A percentile compares a stretch with the other conserved stretches of the same genome.
Conservation (phyloP, 345 rosid species). For the Lenwebbia sp. region DNA sequence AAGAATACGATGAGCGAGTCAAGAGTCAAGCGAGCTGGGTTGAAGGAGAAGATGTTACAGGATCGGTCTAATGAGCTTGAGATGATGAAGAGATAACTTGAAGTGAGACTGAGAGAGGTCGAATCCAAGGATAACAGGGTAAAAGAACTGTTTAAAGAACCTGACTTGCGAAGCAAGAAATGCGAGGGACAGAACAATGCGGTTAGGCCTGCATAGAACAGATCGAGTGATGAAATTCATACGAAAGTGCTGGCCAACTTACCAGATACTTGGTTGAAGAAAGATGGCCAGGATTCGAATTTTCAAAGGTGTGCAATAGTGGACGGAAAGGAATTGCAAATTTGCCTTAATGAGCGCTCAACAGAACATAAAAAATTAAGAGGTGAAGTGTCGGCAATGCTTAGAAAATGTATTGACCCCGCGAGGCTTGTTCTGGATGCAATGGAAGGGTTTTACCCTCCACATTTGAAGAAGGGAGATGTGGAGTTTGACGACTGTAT, state of each 20-base stretch:
- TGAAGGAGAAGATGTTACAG: slow-evolving; percentile 10
- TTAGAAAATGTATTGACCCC: slow-evolving; percentile 31
- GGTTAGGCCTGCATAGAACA: not conserved
- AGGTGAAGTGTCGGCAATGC: slow-evolving; percentile 8
- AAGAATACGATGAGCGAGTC: slow-evolving; percentile 9
- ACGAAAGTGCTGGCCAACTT: not conserved
- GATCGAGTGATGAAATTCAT: not conserved
- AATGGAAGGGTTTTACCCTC: slow-evolving; percentile 31
- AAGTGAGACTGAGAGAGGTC: slow-evolving; percentile 8
- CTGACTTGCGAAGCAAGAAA: not conserved
- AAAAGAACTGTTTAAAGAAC: slow-evolving; percentile 1
- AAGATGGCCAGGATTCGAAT: not conserved
- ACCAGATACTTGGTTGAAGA: not conserved
- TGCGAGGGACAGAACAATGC: not conserved
- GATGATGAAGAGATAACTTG: slow-evolving; percentile 12
- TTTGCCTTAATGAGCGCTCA: slow-evolving; percentile 33
- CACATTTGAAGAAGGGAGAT: slow-evolving; percentile 15
- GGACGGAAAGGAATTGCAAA: slow-evolving; percentile 34
- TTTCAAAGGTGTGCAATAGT: not conserved
- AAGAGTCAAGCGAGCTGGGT: not conserved
- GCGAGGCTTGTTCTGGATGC: slow-evolving; percentile 54
- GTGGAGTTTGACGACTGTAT: slow-evolving; percentile 14
- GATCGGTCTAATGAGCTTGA: slow-evolving; percentile 2
- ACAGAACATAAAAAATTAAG: slow-evolving; percentile 14
- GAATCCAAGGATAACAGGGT: slow-evolving; percentile 12